These are phyloP conservation scores for Rhizopus stolonifer DNA, from an alignment of 371 early-diverging fungal species.

Conservation along the genomic window DNA sequence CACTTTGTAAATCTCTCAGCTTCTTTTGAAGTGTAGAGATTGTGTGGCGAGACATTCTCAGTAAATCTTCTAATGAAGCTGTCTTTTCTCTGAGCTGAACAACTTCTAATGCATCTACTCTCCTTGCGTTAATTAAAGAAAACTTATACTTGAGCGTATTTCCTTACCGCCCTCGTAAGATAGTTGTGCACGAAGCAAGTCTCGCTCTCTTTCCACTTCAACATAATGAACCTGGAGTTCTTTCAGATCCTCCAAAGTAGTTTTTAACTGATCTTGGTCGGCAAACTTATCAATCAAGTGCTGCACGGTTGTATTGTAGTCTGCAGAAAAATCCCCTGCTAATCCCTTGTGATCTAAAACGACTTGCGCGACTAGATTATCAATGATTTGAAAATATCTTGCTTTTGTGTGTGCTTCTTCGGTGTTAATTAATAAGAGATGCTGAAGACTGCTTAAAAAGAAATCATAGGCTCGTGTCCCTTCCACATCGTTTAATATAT, in stretches of 20 bases:
- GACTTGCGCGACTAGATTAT: slow-evolving; percentile 77
- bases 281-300: slow-evolving; percentile 78
- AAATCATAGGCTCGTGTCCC: slow-evolving; percentile 76
- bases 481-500: slow-evolving; percentile 69
- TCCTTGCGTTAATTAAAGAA: too few species aligned
- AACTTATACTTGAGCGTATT: too few species aligned
- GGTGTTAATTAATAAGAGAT: slow-evolving; percentile 67
- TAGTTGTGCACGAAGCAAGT: slow-evolving; percentile 49
- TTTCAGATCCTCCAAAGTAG: slow-evolving; percentile 67
- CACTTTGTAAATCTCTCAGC: slow-evolving; percentile 63
- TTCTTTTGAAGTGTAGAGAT: slow-evolving; percentile 76
- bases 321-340: slow-evolving; percentile 61
- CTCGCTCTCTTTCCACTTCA: slow-evolving; percentile 40
- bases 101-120: slow-evolving; percentile 32
- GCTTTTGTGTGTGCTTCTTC: slow-evolving; percentile 60
- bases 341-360: slow-evolving; percentile 79
- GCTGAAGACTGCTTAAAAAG: slow-evolving; percentile 77
- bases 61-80: slow-evolving; percentile 73
- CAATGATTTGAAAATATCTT: slow-evolving; percentile 80
- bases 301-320: slow-evolving; percentile 70
- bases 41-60: slow-evolving; percentile 79
- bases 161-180: slow-evolving; percentile 37
- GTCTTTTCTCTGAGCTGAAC: slow-evolving; percentile 69
- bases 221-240: slow-evolving; percentile 44
- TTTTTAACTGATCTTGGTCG: slow-evolving; percentile 71